Evolutionary conservation across 306 rosid species (phyloP), one percentile per base, ranked within the genome.

Genomic region (Leucaena leucocephala): DNA sequence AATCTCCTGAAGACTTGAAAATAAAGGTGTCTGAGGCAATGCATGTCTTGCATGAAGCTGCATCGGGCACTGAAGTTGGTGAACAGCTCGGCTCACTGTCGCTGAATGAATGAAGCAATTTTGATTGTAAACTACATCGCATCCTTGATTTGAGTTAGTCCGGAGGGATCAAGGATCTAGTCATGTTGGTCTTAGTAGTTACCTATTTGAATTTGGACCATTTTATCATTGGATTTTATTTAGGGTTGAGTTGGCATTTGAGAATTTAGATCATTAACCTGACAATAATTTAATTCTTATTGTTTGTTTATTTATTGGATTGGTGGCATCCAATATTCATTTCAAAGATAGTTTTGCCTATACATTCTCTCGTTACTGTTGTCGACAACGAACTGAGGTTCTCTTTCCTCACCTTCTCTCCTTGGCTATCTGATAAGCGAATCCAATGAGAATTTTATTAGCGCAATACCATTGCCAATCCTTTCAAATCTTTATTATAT

Each of bases 1-100:
- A 94, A 83, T 87, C 97, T 45, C 97, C 97, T 0, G 97, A 92
- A 45, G 98, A 86, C 73, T 76, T 94, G 66, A 92, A 94, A 86
- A 82, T 46, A 63, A 92, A 94, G 83, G 97, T 92, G 69, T 89
- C 92, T 0, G 97, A 94, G 85, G 98, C 98, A 46, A 86, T 92
- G 91, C 92, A 87, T 70, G 97, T 92, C 76, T 93, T 94, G 7
- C 87, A 10, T 38, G 89, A 87, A 68, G 96, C 93, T 77, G 68
- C 86, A 15, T 62, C 88, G 0, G 90, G 90, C 36, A 61, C 96
- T 35, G 94, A 86, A 42, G 89, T 86, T 40, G 59, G 83, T 10
- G 92, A 90, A 84, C 93, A 86, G 66, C 88, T 90, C 21, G 82
- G 87, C 34, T 76, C 90, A 0, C 14, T 91, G 81, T 80, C 89